Percentiles rank a stretch among this genome's conserved stretches.
phyloP scores from a whole-genome alignment of 2,329 filamentous ascomycete genomes.

The Lasiodiplodia sp. region DNA sequence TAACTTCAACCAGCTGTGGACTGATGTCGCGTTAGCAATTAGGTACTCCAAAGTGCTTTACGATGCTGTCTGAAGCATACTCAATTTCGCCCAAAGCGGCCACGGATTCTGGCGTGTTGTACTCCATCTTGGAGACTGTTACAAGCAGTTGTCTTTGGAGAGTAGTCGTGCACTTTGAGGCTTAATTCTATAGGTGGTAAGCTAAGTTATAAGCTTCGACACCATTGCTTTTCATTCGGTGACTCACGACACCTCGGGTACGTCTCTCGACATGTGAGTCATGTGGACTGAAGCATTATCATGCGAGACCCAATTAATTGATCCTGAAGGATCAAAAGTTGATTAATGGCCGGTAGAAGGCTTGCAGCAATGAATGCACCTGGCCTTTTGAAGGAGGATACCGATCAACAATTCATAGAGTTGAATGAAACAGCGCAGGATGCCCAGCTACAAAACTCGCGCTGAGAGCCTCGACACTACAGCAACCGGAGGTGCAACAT shows the following conservation, averaged over 20 bases:
- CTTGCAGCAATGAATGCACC: too few relatives aligned
- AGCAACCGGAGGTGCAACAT: too few relatives aligned
- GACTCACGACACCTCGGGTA: not conserved
- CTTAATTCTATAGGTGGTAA: not conserved
- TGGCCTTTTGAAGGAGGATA: too few relatives aligned
- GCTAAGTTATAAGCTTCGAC: constrained; percentile 12
- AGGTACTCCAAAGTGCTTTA: not conserved
- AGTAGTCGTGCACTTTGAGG: not conserved
- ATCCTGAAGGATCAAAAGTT: too few relatives aligned
- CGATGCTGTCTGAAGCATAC: not conserved
- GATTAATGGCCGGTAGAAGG: too few relatives aligned
- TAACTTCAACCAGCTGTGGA: constrained; percentile 7
- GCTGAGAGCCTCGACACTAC: too few relatives aligned
- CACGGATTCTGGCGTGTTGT: constrained; percentile 14
- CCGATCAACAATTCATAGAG: too few relatives aligned
- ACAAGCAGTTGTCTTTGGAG: not conserved
- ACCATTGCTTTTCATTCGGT: not conserved
- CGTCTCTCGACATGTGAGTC: too few relatives aligned
- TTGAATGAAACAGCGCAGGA: too few relatives aligned
- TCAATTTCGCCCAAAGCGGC: constrained; percentile 16
- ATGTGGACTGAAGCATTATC: too few relatives aligned
- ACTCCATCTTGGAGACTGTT: constrained; percentile 1
- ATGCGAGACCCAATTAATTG: too few relatives aligned
- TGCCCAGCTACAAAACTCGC: too few relatives aligned
- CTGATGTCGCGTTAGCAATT: not conserved